phyloP scores from a whole-genome alignment of 495 filamentous ascomycete species.

The Thermothielavioides terrestris region DNA sequence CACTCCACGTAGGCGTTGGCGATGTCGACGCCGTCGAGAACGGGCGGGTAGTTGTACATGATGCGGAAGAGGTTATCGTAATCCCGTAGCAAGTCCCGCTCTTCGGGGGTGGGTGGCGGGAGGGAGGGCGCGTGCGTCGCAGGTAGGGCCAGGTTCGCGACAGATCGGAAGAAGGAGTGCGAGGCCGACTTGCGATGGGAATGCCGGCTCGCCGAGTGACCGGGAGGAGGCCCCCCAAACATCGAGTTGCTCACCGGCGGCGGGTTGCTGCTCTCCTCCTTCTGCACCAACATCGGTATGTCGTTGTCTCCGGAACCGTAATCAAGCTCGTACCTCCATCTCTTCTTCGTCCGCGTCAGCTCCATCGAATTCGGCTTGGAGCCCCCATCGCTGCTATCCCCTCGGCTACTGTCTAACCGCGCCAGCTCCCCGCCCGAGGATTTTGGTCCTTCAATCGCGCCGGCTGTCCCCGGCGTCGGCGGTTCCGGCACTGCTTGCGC shows the following conservation, averaged over 20 bases:
- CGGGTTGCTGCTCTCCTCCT: conserved; percentile 40
- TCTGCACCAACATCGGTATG: conserved; percentile 82
- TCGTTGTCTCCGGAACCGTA: conserved; percentile 64
- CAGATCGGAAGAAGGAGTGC: conserved; percentile 74
- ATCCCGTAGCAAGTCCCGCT: conserved; percentile 68
- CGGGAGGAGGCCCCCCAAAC: conserved; percentile 29
- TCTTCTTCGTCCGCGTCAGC: conserved; percentile 39
- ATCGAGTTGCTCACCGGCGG: conserved; percentile 26
- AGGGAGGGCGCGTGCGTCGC: conserved; percentile 16
- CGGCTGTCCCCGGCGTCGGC: conserved; percentile 27
- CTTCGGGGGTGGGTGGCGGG: conserved; percentile 39
- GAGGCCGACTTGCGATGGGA: conserved; percentile 35
- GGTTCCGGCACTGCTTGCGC: conserved; percentile 30
- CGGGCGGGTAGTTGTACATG: conserved; percentile 83
- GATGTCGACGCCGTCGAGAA: conserved; percentile 74
- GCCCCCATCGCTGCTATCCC: conserved; percentile 7
- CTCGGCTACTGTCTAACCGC: conserved; percentile 23
- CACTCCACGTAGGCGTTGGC: conserved; percentile 86
- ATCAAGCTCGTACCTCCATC: conserved; percentile 84
- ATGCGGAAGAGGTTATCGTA: conserved; percentile 90
- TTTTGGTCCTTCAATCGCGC: conserved; percentile 46
- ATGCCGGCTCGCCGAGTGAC: conserved; percentile 21
- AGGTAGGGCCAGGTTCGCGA: conserved; percentile 63
- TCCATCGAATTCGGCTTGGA: conserved; percentile 5
- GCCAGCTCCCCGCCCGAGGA: conserved; percentile 23